These are phyloP conservation scores for Vigna trinervia DNA, from an alignment of 306 rosid species.

Conservation along the genomic window DNA sequence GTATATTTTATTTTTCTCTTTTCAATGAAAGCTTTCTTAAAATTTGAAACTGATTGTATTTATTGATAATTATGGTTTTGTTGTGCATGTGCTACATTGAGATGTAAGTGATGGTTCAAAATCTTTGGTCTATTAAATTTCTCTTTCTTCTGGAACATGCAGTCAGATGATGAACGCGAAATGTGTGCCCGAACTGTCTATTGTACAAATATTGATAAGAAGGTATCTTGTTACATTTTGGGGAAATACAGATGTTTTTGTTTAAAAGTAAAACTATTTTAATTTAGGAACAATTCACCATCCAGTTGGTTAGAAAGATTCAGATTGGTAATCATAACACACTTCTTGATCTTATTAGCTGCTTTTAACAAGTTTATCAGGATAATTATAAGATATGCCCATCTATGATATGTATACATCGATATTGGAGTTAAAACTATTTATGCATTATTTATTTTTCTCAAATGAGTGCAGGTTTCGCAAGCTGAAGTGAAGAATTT, in stretches of 20 bases:
- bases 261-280: neutral
- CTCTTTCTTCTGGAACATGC: constrained; percentile 45
- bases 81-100: constrained; percentile 9
- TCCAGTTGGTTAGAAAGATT: constrained; percentile 11
- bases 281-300: constrained; percentile 1
- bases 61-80: constrained; percentile 3
- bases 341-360: neutral
- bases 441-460: constrained; percentile 14
- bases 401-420: neutral
- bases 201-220: constrained; percentile 95
- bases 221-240: constrained; percentile 56
- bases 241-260: constrained; percentile 4
- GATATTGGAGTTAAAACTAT: constrained; percentile 30
- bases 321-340: neutral
- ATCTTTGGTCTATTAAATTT: constrained; percentile 8
- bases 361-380: neutral
- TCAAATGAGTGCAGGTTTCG: constrained; percentile 65
- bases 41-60: neutral
- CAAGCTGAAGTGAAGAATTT: constrained; percentile 92
- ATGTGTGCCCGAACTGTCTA: constrained; percentile 96
- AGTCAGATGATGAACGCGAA: constrained; percentile 98
- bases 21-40: neutral
- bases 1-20: constrained; percentile 10
- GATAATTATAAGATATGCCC: neutral
- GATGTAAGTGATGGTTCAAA: constrained; percentile 11